Conservation (phyloP, 306 rosid genomes). For the Argentina anserina region DNA sequence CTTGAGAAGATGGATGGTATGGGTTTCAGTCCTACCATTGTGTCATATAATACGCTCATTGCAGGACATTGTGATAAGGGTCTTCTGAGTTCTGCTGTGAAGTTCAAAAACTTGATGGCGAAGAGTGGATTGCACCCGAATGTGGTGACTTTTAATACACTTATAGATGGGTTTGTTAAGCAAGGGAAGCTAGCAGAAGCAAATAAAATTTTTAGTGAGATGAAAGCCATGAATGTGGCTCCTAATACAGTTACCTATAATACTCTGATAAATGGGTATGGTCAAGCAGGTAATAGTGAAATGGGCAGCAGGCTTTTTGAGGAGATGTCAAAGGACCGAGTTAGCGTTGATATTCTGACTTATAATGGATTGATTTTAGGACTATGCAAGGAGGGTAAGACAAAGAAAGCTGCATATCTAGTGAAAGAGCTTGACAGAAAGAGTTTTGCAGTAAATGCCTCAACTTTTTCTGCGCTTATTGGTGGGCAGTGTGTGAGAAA, state of each 20-base stretch:
- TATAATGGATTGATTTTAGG: conserved; percentile 82
- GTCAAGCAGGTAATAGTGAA: conserved; percentile 53
- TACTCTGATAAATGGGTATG: conserved; percentile 63
- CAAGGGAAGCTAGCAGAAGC: conserved; percentile 68
- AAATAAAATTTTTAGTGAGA: conserved; percentile 53
- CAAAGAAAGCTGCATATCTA: conserved; percentile 71
- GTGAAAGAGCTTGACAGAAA: conserved; percentile 61
- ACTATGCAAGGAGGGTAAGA: conserved; percentile 76
- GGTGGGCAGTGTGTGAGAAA: conserved; percentile 57
- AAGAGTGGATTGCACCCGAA: conserved; percentile 48
- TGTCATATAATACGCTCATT: conserved; percentile 62
- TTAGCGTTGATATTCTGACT: conserved; percentile 66
- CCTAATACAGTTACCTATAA: conserved; percentile 68
- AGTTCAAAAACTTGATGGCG: conserved; percentile 51
- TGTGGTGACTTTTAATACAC: conserved; percentile 66
- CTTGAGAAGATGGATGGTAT: conserved; percentile 56
- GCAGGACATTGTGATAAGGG: conserved; percentile 70
- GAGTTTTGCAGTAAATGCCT: conserved; percentile 60
- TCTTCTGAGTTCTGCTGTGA: conserved; percentile 50
- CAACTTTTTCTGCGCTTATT: conserved; percentile 76
- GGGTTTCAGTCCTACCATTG: conserved; percentile 64
- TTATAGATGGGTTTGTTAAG: conserved; percentile 68
- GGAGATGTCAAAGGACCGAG: conserved; percentile 61
- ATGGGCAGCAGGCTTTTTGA: conserved; percentile 57
- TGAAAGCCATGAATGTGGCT: conserved; percentile 56